Conservation (phyloP, 768 basidiomycete species). For the Rubroboletus satanas region DNA sequence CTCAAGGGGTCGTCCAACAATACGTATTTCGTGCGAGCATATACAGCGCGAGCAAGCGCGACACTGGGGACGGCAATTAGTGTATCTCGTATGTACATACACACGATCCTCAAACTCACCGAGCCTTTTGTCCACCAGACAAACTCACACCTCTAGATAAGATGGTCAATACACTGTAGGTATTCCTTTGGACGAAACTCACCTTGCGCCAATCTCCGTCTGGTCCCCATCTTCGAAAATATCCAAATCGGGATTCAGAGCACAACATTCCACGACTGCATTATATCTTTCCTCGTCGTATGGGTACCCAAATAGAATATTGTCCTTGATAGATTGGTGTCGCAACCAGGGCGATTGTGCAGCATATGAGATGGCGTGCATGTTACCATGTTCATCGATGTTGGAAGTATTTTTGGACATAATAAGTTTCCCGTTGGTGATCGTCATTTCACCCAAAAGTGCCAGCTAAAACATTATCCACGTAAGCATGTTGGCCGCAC, state of each 20-base stretch:
- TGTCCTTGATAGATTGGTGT: slow-evolving; percentile 72
- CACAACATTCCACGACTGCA: slow-evolving; percentile 79
- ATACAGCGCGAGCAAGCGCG: slow-evolving; percentile 79
- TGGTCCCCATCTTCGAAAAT: slow-evolving; percentile 83
- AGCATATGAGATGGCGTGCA: slow-evolving; percentile 65
- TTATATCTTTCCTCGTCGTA: slow-evolving; percentile 70
- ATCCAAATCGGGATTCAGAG: slow-evolving; percentile 73
- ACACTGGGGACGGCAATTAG: slow-evolving; percentile 43
- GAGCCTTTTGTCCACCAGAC: slow-evolving; percentile 80
- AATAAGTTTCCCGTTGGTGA: slow-evolving; percentile 33
- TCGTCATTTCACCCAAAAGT: slow-evolving; percentile 39
- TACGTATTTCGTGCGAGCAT: slow-evolving; percentile 64
- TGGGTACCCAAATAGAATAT: slow-evolving; percentile 76
- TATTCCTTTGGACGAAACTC: background rate
- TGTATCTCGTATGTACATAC: background rate
- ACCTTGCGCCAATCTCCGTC: slow-evolving; percentile 79
- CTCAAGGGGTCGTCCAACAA: slow-evolving; percentile 81
- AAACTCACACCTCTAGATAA: slow-evolving; percentile 59
- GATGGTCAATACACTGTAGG: background rate
- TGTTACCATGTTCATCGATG: slow-evolving; percentile 57
- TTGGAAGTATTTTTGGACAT: slow-evolving; percentile 47
- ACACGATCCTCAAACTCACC: slow-evolving; percentile 39
- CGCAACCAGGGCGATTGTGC: slow-evolving; percentile 70
- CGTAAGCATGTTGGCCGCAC: background rate
- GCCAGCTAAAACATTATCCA: slow-evolving; percentile 23